phyloP scores from a whole-genome alignment of 2,329 filamentous ascomycete species.

The Sporothrix luriei region DNA sequence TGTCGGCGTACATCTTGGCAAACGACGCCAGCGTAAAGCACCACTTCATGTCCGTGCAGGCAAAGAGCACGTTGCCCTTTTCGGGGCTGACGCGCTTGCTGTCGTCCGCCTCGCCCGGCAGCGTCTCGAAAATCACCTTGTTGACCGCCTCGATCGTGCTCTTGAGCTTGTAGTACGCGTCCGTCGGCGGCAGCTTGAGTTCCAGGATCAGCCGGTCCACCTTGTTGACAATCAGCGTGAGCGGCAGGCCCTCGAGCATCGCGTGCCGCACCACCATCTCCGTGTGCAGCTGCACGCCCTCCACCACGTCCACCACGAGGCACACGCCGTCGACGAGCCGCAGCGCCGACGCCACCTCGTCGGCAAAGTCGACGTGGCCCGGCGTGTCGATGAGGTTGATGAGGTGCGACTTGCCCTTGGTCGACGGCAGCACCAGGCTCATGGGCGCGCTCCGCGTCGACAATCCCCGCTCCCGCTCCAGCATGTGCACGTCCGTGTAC shows the following conservation, averaged over 20 bases:
- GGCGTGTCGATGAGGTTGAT: constrained; percentile 95
- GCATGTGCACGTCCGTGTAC: constrained; percentile 88
- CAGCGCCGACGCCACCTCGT: constrained; percentile 88
- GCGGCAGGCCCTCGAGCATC: constrained; percentile 81
- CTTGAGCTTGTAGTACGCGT: constrained; percentile 98
- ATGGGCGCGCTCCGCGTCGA: constrained; percentile 94
- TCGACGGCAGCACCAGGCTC: constrained; percentile 85
- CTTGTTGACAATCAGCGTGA: constrained; percentile 94
- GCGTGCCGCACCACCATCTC: constrained; percentile 97
- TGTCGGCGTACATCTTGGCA: constrained; percentile 92
- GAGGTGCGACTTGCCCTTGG: constrained; percentile 90
- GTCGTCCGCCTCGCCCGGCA: constrained; percentile 77
- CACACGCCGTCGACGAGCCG: constrained; percentile 90
- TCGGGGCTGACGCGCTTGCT: constrained; percentile 85
- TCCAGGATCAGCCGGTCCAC: constrained; percentile 94
- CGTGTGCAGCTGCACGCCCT: constrained; percentile 98
- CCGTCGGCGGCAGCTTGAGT: constrained; percentile 87
- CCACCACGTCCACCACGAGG: constrained; percentile 91
- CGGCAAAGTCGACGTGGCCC: constrained; percentile 97
- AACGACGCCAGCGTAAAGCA: constrained; percentile 95
- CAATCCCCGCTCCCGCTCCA: constrained; percentile 86
- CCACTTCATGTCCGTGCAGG: constrained; percentile 92
- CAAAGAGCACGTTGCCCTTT: constrained; percentile 97
- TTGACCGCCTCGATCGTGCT: constrained; percentile 99
- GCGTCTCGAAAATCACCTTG: constrained; percentile 84